phyloP scores from a whole-genome alignment of 2,329 filamentous ascomycete species.

The Endothia cerciana region DNA sequence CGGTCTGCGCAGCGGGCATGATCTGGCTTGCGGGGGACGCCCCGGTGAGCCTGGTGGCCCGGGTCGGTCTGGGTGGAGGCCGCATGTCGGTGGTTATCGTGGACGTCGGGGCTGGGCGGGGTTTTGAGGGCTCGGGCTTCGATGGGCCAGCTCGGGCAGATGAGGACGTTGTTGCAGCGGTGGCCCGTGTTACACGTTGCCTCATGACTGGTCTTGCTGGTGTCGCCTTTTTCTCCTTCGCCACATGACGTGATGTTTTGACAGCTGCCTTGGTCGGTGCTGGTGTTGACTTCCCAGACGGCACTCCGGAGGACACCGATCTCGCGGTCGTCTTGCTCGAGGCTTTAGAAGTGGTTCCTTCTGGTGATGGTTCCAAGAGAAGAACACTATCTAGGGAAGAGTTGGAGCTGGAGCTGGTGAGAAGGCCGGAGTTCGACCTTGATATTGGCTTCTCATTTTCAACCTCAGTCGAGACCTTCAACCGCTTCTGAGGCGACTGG shows the following conservation, averaged over 20 bases:
- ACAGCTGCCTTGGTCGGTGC: constrained; percentile 16
- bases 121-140: constrained; percentile 17
- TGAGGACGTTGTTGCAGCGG: constrained; percentile 17
- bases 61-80: constrained; percentile 23
- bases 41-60: constrained; percentile 19
- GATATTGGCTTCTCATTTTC: constrained; percentile 21
- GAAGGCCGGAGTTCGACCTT: constrained; percentile 30
- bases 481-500: constrained; percentile 39
- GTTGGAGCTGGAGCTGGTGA: constrained; percentile 32
- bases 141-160: constrained; percentile 16
- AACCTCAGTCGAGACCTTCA: constrained; percentile 30
- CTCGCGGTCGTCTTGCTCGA: constrained; percentile 21
- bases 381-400: constrained; percentile 36
- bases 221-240: constrained; percentile 11
- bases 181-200: constrained; percentile 23
- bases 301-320: constrained; percentile 12
- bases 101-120: constrained; percentile 8
- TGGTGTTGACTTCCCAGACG: constrained; percentile 18
- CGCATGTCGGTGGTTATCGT: constrained; percentile 24
- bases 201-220: constrained; percentile 17
- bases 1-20: neutral
- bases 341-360: constrained; percentile 21
- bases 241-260: constrained; percentile 1
- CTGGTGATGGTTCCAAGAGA: constrained; percentile 21
- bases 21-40: constrained; percentile 5